These are phyloP conservation scores for Pichia sp. DNA, from an alignment of 1,139 yeast species.

Conservation along the genomic window DNA sequence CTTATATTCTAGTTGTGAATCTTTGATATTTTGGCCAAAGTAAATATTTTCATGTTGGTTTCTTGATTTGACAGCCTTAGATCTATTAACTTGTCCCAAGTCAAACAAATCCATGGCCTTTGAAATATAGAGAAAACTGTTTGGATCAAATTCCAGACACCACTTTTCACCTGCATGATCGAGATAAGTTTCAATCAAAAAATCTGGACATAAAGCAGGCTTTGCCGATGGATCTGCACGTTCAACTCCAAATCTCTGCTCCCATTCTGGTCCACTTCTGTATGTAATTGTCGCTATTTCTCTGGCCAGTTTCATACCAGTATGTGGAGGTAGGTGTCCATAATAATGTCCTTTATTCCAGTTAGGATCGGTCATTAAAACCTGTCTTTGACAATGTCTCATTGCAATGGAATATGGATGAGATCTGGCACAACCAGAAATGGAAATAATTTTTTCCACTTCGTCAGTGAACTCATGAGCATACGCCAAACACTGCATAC, in stretches of 20 bases:
- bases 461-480: constrained; percentile 76
- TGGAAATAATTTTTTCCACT: constrained; percentile 64
- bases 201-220: constrained; percentile 91
- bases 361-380: constrained; percentile 87
- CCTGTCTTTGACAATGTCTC: constrained; percentile 90
- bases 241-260: constrained; percentile 79
- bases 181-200: constrained; percentile 80
- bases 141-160: constrained; percentile 86
- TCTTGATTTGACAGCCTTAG: constrained; percentile 36
- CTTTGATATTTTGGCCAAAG: constrained; percentile 19
- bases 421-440: constrained; percentile 88
- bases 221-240: constrained; percentile 71
- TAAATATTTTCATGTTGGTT: constrained; percentile 28
- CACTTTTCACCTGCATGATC: constrained; percentile 96
- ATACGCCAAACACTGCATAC: constrained; percentile 89
- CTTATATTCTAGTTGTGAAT: constrained; percentile 22
- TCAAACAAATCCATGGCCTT: constrained; percentile 96
- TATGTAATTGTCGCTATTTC: constrained; percentile 93
- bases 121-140: constrained; percentile 76
- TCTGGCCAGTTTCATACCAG: constrained; percentile 90
- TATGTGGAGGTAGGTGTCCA: constrained; percentile 69
- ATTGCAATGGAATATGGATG: constrained; percentile 93
- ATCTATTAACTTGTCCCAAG: constrained; percentile 46
- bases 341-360: constrained; percentile 92
- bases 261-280: constrained; percentile 98